A percentile compares a stretch with the other conserved stretches of the same genome.
Conservation (phyloP, 192 early-diverging fungal genomes). For the Coemansia sp. region DNA sequence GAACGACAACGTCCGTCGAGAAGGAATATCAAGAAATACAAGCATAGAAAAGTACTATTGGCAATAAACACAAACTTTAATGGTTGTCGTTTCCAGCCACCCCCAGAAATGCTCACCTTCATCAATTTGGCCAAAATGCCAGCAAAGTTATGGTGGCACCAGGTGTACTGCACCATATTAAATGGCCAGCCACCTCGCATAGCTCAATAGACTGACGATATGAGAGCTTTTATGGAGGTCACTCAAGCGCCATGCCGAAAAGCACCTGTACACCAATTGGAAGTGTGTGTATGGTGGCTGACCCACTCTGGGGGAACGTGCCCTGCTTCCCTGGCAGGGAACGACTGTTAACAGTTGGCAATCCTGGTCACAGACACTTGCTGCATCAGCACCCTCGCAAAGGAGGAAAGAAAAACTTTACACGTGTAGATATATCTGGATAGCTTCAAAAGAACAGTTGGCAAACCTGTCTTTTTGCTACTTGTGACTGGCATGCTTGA, state of each 20-base stretch:
- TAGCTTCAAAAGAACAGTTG: not conserved
- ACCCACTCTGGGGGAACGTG: not conserved
- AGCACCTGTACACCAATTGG: not conserved
- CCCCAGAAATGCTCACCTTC: not conserved
- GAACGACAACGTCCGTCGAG: slow-evolving; percentile 13
- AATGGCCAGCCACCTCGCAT: not conserved
- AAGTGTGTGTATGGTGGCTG: not conserved
- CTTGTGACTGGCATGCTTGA: not conserved
- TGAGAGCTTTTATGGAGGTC: no score
- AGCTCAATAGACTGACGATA: not conserved
- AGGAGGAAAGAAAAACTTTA: not conserved
- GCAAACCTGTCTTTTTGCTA: not conserved
- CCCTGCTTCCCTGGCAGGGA: not conserved
- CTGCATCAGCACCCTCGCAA: not conserved
- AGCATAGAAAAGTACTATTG: slow-evolving; percentile 16
- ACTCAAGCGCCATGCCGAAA: not conserved
- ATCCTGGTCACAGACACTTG: not conserved
- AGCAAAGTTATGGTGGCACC: not conserved
- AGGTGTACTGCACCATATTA: not conserved
- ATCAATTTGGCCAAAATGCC: not conserved
- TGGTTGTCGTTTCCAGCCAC: not conserved
- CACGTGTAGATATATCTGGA: slow-evolving; percentile 1
- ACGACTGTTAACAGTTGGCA: not conserved
- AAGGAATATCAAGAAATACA: slow-evolving; percentile 27
- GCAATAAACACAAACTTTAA: not conserved